These are phyloP conservation scores for Sporothrix luriei DNA, from an alignment of 2,329 filamentous ascomycete genomes.

Conservation along the genomic window DNA sequence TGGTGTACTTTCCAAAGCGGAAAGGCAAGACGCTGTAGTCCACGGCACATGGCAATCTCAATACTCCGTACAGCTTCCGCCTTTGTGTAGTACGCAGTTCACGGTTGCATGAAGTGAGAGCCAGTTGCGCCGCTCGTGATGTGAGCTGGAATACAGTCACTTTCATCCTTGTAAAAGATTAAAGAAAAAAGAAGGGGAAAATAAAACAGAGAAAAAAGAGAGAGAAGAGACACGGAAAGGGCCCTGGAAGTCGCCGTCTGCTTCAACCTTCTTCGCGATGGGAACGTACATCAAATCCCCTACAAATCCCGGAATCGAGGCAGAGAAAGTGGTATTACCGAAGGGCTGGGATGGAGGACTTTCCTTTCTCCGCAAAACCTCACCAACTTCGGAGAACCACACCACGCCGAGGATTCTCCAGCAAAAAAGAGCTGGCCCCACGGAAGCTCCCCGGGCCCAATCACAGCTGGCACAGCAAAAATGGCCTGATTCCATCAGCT, in stretches of 20 bases:
- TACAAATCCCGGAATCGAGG: constrained; percentile 20
- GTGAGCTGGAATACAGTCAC: no score
- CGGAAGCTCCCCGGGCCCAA: background rate
- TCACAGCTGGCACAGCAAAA: constrained; percentile 19
- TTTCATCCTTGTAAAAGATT: no score
- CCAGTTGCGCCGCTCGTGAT: background rate
- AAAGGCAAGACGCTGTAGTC: constrained; percentile 19
- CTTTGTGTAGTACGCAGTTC: background rate
- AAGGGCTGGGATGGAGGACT: constrained; percentile 1
- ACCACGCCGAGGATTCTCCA: constrained; percentile 26
- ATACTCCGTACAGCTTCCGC: constrained; percentile 12
- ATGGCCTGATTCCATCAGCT: constrained; percentile 32
- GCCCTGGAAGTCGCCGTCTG: background rate
- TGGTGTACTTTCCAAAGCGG: constrained; percentile 26
- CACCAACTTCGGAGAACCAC: background rate
- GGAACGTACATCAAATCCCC: background rate
- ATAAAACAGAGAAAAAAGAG: background rate
- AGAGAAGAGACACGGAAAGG: no score
- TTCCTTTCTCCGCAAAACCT: background rate
- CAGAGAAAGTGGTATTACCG: background rate
- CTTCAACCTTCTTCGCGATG: background rate
- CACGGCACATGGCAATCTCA: constrained; percentile 4
- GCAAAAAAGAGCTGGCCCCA: background rate
- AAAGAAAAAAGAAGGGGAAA: no score
- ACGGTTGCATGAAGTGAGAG: constrained; percentile 16